Conservation (phyloP, 805 yeast species). For the Clavispora fructus region DNA sequence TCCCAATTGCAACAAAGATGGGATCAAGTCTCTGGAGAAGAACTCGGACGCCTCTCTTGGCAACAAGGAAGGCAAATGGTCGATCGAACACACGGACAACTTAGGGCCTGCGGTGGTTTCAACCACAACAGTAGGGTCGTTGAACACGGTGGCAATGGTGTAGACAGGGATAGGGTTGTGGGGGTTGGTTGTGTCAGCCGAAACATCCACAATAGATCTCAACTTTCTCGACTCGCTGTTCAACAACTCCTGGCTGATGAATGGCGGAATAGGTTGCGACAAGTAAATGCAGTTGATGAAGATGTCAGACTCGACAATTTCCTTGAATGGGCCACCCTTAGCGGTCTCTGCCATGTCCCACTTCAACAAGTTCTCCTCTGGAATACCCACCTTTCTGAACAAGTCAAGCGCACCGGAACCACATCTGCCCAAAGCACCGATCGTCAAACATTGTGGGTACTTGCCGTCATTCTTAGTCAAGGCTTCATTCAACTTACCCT, state of each 20-base stretch:
- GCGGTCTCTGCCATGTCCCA: slow-evolving; percentile 99
- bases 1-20: slow-evolving; percentile 81
- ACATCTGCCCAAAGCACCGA: slow-evolving; percentile 98
- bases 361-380: slow-evolving; percentile 73
- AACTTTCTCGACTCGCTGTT: slow-evolving; percentile 67
- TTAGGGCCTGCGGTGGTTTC: slow-evolving; percentile 76
- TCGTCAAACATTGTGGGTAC: slow-evolving; percentile 76
- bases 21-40: slow-evolving; percentile 81
- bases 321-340: slow-evolving; percentile 94
- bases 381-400: slow-evolving; percentile 77
- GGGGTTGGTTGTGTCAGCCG: slow-evolving; percentile 98
- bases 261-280: slow-evolving; percentile 91
- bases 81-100: slow-evolving; percentile 88
- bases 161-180: slow-evolving; percentile 97
- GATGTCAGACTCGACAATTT: slow-evolving; percentile 81
- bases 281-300: slow-evolving; percentile 95
- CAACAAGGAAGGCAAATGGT: slow-evolving; percentile 89
- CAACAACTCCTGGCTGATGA: slow-evolving; percentile 64
- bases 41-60: slow-evolving; percentile 98
- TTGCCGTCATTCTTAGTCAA: slow-evolving; percentile 52
- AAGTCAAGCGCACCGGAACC: slow-evolving; percentile 95
- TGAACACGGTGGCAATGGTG: slow-evolving; percentile 81
- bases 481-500: slow-evolving; percentile 53
- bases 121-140: slow-evolving; percentile 84
- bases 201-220: slow-evolving; percentile 92